These are phyloP conservation scores for Xerocomellus amylosporus DNA, from an alignment of 768 basidiomycete species.

Conservation along the genomic window DNA sequence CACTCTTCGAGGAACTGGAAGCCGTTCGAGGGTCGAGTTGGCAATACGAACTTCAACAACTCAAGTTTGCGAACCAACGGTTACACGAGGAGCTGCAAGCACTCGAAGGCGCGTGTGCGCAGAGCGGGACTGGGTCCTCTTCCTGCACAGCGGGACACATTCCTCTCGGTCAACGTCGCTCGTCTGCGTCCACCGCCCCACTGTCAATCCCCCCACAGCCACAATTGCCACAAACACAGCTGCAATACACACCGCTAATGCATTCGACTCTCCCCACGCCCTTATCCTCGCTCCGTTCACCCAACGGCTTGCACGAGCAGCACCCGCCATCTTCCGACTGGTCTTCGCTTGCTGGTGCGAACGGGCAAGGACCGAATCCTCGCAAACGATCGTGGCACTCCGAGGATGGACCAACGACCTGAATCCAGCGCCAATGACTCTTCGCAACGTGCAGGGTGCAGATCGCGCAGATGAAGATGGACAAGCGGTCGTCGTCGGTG, in stretches of 20 bases:
- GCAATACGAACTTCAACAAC: constrained; percentile 91
- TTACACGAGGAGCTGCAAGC: constrained; percentile 55
- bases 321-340: constrained; percentile 23
- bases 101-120: constrained; percentile 31
- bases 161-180: neutral
- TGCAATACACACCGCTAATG: constrained; percentile 3
- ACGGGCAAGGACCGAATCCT: constrained; percentile 18
- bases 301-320: constrained; percentile 16
- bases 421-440: neutral
- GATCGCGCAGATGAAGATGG: neutral
- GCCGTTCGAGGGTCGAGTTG: constrained; percentile 70
- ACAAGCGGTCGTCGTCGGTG: neutral
- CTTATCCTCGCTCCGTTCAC: neutral
- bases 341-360: constrained; percentile 31
- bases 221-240: constrained; percentile 6
- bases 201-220: neutral
- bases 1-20: constrained; percentile 75
- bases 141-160: neutral
- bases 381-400: constrained; percentile 30
- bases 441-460: neutral
- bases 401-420: constrained; percentile 20
- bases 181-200: neutral
- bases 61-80: constrained; percentile 67
- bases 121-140: neutral
- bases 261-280: constrained; percentile 4